Base-by-base conservation (phyloP, 192 early-diverging fungal genomes). In the Linnemannia elongata region DNA sequence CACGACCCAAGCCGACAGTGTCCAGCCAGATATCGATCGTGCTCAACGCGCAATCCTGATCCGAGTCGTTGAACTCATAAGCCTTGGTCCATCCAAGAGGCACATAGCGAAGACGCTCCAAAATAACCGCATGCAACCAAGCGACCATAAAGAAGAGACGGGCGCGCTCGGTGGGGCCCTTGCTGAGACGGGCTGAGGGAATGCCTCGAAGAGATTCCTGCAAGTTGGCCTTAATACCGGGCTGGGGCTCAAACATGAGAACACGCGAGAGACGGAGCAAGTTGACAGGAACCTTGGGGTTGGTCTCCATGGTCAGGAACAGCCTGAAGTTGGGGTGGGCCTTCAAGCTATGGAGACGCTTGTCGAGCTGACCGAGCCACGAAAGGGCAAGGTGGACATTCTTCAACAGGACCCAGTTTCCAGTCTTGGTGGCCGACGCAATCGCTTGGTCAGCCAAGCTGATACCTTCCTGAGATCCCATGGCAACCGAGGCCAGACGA, bases 31-130 rank as follows among this genome's bases (percentile, higher is more conserved):
- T 87, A 89, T 99, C 97, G 68, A 99, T 93, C 0, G 97, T 97
- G 24, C 90, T 91, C 42, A 98, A 81, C 0, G 96, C 97, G 85
- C 97, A 98, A 55, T 97, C 96, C 84, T 96, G 95, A 89, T 99
- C 98, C 8, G 98, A 95, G 79, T 99, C 99, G 87, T 98, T 99
- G 86, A 99, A 99, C 85, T 99, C 99, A 84, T 99, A 99, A 2
- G 89, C 80, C 89, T 97, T 98, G 17, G 97, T 95, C 99, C 99
- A 99, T 33, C 99, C 99, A 42, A 99, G 91, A 57, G 99, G 99
- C 24, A 94, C 94, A 87, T 99, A 99, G 15, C 99, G 95, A 44
- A 99, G 92, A 69, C 99, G 96, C 91, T 99, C 99, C 81, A 97
- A 90, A 9, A 98, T 94, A 27, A 99, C 91, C 1, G 97, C 94